Percentiles rank a stretch among this genome's conserved stretches.
These are phyloP conservation scores for Boletus tylopilopsis DNA, from an alignment of 768 basidiomycete species.

Conservation along the genomic window DNA sequence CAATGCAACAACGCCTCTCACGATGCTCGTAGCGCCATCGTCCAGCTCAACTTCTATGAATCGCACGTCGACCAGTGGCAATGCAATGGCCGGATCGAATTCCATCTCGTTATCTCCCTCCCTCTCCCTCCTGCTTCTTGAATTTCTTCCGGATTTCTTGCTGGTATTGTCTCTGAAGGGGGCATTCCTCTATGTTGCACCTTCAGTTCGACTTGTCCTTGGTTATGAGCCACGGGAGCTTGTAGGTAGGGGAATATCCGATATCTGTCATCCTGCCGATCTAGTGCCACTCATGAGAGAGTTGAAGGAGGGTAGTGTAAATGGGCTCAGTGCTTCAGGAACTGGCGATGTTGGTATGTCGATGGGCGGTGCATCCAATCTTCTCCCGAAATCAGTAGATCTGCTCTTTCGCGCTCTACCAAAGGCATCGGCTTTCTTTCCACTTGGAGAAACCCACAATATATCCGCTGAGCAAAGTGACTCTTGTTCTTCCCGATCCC, in stretches of 20 bases:
- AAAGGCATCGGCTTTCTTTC: slow-evolving; percentile 35
- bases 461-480: slow-evolving; percentile 1
- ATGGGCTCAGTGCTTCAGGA: slow-evolving; percentile 14
- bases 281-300: slow-evolving; percentile 89
- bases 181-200: slow-evolving; percentile 87
- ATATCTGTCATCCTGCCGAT: slow-evolving; percentile 87
- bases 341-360: slow-evolving; percentile 16
- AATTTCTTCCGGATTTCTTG: slow-evolving; percentile 71
- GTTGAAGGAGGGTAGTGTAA: slow-evolving; percentile 60
- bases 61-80: slow-evolving; percentile 6
- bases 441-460: not conserved
- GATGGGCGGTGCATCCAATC: slow-evolving; percentile 3
- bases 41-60: slow-evolving; percentile 15
- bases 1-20: slow-evolving; percentile 16
- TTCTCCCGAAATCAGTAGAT: slow-evolving; percentile 60
- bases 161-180: slow-evolving; percentile 93
- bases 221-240: slow-evolving; percentile 88
- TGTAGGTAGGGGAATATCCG: slow-evolving; percentile 70
- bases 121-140: slow-evolving; percentile 48
- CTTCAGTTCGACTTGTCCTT: slow-evolving; percentile 69
- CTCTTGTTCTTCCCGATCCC: not conserved
- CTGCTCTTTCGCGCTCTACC: slow-evolving; percentile 81
- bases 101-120: slow-evolving; percentile 43
- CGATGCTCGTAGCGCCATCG: slow-evolving; percentile 16
- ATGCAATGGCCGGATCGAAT: slow-evolving; percentile 30